These are phyloP conservation scores for Ustilago lituana DNA, from an alignment of 1,284 basidiomycete species.

Conservation along the genomic window DNA sequence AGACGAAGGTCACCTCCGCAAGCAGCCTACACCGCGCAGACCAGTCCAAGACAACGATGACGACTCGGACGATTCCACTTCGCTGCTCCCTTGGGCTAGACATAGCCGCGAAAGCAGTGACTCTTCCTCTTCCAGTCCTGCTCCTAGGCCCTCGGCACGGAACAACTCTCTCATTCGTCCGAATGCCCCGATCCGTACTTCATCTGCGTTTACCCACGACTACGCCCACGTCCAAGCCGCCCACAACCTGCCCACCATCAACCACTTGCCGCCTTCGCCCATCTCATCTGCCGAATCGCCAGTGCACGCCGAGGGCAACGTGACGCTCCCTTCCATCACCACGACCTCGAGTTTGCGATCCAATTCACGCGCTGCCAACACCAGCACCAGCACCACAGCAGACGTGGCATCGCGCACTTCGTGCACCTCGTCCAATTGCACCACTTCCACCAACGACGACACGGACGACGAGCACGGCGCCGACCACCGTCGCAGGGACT, in stretches of 20 bases:
- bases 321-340: conserved; percentile 24
- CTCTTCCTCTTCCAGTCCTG: conserved; percentile 19
- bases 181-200: conserved; percentile 22
- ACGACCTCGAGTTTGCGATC: conserved; percentile 28
- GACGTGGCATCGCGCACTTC: conserved; percentile 30
- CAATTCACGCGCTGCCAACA: conserved; percentile 18
- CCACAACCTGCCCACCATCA: conserved; percentile 24
- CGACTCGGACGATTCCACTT: conserved; percentile 59
- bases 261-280: conserved; percentile 55
- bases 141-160: conserved; percentile 1
- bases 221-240: conserved; percentile 12
- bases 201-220: conserved; percentile 30
- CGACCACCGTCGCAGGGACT: conserved; percentile 46
- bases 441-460: conserved; percentile 52
- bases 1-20: conserved; percentile 57
- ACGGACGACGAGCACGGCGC: conserved; percentile 50
- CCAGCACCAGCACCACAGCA: conserved; percentile 14
- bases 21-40: conserved; percentile 12
- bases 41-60: conserved; percentile 31
- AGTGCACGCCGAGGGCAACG: conserved; percentile 12
- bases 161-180: conserved; percentile 28
- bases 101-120: conserved; percentile 35
- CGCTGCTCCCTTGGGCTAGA: conserved; percentile 60
- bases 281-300: conserved; percentile 58
- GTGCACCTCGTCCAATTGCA: conserved; percentile 43